A percentile compares a stretch with the other conserved stretches of the same genome.
These are phyloP conservation scores for Potentilla sterilis DNA, from an alignment of 306 rosid genomes.

Conservation along the genomic window DNA sequence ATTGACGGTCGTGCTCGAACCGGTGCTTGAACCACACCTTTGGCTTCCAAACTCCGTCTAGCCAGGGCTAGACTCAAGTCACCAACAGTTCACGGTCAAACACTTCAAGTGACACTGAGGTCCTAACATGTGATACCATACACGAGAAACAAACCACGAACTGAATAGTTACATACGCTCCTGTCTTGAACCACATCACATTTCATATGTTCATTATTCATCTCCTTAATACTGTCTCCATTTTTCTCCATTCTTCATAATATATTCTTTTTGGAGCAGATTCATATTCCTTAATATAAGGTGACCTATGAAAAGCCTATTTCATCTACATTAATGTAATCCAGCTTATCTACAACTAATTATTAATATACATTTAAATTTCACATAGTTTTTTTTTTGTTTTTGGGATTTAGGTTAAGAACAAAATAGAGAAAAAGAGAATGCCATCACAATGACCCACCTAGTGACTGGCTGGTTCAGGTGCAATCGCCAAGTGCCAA, in stretches of 20 bases:
- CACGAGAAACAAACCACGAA: too few relatives aligned
- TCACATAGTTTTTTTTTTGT: neutral
- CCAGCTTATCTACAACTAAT: neutral
- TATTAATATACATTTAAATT: neutral
- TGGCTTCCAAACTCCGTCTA: neutral
- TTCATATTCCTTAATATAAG: neutral
- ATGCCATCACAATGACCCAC: conserved; percentile 2
- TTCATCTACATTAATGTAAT: conserved; percentile 9
- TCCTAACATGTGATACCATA: neutral
- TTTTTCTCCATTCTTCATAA: neutral
- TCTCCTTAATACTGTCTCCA: neutral
- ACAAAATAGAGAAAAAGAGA: conserved; percentile 1
- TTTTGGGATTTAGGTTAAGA: conserved; percentile 1
- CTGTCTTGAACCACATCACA: neutral
- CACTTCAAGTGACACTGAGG: too few relatives aligned
- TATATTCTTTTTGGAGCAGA: neutral
- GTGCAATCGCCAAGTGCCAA: conserved; percentile 6
- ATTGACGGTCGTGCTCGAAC: too few relatives aligned
- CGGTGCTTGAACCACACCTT: neutral
- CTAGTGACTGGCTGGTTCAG: neutral
- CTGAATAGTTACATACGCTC: too few relatives aligned
- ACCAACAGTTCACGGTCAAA: too few relatives aligned
- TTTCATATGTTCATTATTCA: neutral
- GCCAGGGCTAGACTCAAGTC: neutral
- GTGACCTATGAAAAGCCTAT: neutral